A percentile compares a stretch with the other conserved stretches of the same genome.
Evolutionary conservation across 164 flowering plant species (phyloP).

Genomic region (Houttuynia cordata): DNA sequence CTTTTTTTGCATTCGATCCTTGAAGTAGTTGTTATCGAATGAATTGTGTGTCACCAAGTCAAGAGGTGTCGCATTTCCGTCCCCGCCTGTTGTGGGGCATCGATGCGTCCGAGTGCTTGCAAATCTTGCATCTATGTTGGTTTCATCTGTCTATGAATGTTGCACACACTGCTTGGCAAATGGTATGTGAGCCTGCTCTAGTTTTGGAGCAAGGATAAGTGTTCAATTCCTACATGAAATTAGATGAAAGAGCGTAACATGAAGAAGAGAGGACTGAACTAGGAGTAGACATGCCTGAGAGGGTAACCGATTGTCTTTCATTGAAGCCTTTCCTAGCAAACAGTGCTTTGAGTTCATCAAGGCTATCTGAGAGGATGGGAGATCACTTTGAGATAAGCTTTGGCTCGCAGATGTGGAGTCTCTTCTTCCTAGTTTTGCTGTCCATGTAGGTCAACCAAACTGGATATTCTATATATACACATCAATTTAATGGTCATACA

Average conservation of each 20-base stretch:
- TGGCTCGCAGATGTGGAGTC: conserved; percentile 8
- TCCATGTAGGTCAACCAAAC: too few relatives aligned
- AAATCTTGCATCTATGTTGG: conserved; percentile 32
- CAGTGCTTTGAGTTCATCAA: neutral
- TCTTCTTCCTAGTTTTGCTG: conserved; percentile 20
- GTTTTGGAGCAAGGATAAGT: neutral
- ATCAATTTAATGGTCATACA: too few relatives aligned
- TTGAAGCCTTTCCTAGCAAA: conserved; percentile 5
- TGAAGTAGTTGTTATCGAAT: conserved; percentile 41
- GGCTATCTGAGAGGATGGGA: conserved; percentile 4
- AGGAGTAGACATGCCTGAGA: conserved; percentile 3
- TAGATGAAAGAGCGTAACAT: neutral
- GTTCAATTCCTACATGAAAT: too few relatives aligned
- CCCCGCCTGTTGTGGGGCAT: conserved; percentile 21
- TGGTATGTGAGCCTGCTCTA: conserved; percentile 28
- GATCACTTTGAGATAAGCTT: neutral
- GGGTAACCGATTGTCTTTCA: conserved; percentile 4
- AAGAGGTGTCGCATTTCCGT: conserved; percentile 27
- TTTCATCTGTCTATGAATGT: conserved; percentile 18
- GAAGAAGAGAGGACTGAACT: neutral
- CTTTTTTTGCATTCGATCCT: conserved; percentile 17
- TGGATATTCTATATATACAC: neutral
- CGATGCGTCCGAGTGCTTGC: conserved; percentile 18
- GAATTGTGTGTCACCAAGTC: conserved; percentile 36
- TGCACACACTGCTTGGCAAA: conserved; percentile 26